Evolutionary conservation across 768 basidiomycete genomes (phyloP), one percentile per base, ranked within the genome.

Genomic region (Mycena vulgaris): DNA sequence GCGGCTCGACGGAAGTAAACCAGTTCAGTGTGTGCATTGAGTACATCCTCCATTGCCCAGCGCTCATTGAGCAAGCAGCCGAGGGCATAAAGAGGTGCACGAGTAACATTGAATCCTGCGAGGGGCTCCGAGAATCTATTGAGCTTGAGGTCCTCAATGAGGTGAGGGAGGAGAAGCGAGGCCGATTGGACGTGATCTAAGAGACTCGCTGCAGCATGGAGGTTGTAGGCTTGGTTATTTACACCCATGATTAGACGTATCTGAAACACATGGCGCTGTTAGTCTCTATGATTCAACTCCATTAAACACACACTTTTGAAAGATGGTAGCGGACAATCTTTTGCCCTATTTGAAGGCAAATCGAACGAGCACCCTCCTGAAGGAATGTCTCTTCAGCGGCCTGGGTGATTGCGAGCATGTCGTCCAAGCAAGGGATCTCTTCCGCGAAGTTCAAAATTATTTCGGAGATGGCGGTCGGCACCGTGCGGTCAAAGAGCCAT

Each of bases 1-100:
- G 51, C 49, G 13, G 35, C 49, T 1, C 45, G 53, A 2, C 53
- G 64, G 17, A 57, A 66, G 19, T 66, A 66, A 10, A n/a, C 37
- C 40, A 57, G 14, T 21, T 66, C 65, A 5, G 55, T 48, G 1
- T 56, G 56, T 2, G 65, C 56, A 25, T 66, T 66, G 16, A 66
- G 31, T 3, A 59, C 48, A 21, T 66, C 65, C 49, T 66, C 65
- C 16, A 42, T 1, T 4, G 23, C 45, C 65, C 65, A 66, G 31
- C 27, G 21, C 56, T 66, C 48, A 8, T 59, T 4, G 45, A 66
- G 45, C 25, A 66, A 39, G 28, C 65, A 66, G 11, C 45, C 47
- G 5, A 65, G 63, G 9, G 39, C 31, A 21, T 55, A 47, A 35
- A 66, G 30, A 3, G 65, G 65, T 1, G 35, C 14, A 3, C 33